Base-by-base conservation (phyloP, 345 rosid species). In the Trapa incisa region DNA sequence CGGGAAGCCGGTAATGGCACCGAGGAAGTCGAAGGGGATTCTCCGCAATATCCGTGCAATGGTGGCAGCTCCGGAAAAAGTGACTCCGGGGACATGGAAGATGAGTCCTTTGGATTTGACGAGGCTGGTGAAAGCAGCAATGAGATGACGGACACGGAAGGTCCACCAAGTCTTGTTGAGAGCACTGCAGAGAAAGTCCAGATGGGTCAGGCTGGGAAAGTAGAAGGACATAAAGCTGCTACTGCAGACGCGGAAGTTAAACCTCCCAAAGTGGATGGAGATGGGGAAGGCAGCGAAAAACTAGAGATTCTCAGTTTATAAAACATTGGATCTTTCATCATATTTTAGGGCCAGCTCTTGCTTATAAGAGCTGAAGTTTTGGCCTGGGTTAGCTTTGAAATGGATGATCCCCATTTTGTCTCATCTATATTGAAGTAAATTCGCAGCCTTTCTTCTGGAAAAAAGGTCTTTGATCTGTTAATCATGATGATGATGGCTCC, bases 1-100 rank as follows among this genome's bases (percentile, higher is more conserved):
- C 93, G 96, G n/a, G 72, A 47, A 13, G 77, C 68, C 53, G 71
- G 37, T 2, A 12, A 37, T 0, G 60, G 35, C 22, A 22, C 60
- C 3, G 70, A 65, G 42, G 69, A 73, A 35, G 54, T 67, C 0
- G 66, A 22, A 14, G 67, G 43, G 16, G 73, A 78, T 15, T 65
- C 50, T 0, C 52, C 53, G 6, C 50, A 41, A 7, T 16, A 52
- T 29, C 67, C 50, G 4, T 65, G 43, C 50, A 58, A 58, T 13
- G 67, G 43, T 16, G 16, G 52, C 50, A 65, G 67, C 47, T 41
- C 37, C 35, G 67, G 67, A 13, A 64, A 64, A 9, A 64, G 67
- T 36, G 32, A 64, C 36, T 64, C 47, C 37, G 67, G 42, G 6
- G 67, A 65, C 1, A 10, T 58, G 38, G 63, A 58, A 10, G 63